Conservation (phyloP, 2,329 filamentous ascomycete genomes). For the Colletotrichum cuscutae region DNA sequence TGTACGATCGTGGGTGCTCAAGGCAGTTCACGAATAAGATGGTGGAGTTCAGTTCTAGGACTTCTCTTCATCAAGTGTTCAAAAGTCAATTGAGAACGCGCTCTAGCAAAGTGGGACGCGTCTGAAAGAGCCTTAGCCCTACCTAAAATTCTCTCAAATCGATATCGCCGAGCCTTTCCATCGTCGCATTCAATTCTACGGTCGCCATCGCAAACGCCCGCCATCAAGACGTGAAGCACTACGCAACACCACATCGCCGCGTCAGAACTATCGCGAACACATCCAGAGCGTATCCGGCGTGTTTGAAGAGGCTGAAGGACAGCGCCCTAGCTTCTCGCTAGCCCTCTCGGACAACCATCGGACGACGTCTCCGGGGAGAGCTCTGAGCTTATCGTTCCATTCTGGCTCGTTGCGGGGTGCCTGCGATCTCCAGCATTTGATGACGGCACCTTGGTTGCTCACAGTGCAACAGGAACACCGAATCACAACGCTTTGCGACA, state of each 20-base stretch:
- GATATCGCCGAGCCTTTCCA: slow-evolving; percentile 7
- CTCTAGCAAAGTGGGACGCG: slow-evolving; percentile 26
- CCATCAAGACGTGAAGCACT: too few species aligned
- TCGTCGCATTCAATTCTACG: too few species aligned
- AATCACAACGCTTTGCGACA: slow-evolving; percentile 15
- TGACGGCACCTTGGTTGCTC: slow-evolving; percentile 11
- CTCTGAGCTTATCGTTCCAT: slow-evolving; percentile 28
- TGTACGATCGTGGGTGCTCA: too few species aligned
- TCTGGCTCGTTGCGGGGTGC: slow-evolving; percentile 4
- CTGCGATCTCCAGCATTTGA: slow-evolving; percentile 3
- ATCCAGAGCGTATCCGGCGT: not conserved
- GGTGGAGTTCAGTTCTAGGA: too few species aligned
- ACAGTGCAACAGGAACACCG: slow-evolving; percentile 1
- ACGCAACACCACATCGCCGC: too few species aligned
- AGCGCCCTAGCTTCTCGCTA: not conserved
- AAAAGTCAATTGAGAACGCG: not conserved
- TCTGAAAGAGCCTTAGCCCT: slow-evolving; percentile 13
- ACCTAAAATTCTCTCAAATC: not conserved
- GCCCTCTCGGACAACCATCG: not conserved
- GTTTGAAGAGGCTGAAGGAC: not conserved
- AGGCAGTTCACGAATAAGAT: too few species aligned
- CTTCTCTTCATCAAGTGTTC: not conserved
- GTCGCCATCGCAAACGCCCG: not conserved
- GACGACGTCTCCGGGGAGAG: slow-evolving; percentile 8
- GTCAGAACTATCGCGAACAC: too few species aligned